A percentile compares a stretch with the other conserved stretches of the same genome.
Evolutionary conservation across 2,329 filamentous ascomycete species (phyloP).

Genomic region (Aspergillus japonicus): DNA sequence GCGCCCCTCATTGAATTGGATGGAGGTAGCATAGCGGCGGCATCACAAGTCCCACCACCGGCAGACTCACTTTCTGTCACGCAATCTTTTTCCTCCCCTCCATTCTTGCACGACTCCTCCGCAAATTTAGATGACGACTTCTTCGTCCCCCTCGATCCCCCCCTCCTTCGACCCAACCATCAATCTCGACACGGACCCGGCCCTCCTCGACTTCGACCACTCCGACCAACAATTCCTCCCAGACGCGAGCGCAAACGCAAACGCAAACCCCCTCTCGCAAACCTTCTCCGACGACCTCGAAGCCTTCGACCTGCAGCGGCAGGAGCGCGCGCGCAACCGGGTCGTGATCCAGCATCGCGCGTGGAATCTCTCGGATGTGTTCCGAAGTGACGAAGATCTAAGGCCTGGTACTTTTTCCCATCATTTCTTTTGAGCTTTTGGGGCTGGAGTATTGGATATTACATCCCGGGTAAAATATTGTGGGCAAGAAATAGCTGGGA

Average conservation of each 20-base stretch:
- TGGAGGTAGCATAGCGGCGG: background rate
- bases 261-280: constrained; percentile 21
- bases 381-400: constrained; percentile 44
- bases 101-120: background rate
- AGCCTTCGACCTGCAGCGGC: constrained; percentile 35
- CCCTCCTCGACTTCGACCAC: background rate
- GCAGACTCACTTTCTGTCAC: background rate
- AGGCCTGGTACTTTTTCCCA: constrained; percentile 29
- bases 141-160: constrained; percentile 34
- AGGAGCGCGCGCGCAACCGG: constrained; percentile 36
- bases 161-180: constrained; percentile 54
- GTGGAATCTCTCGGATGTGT: constrained; percentile 44
- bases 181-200: constrained; percentile 24
- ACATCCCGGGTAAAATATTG: no score
- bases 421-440: background rate
- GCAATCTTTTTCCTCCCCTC: background rate
- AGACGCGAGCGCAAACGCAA: no score
- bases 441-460: background rate
- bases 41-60: background rate
- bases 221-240: background rate
- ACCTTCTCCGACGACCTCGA: constrained; percentile 43
- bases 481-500: background rate
- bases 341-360: constrained; percentile 45
- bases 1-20: background rate
- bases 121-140: constrained; percentile 32